Evolutionary conservation across 2,329 filamentous ascomycete genomes (phyloP), one percentile per base, ranked within the genome.

Genomic region (Drechslerella dactyloides): DNA sequence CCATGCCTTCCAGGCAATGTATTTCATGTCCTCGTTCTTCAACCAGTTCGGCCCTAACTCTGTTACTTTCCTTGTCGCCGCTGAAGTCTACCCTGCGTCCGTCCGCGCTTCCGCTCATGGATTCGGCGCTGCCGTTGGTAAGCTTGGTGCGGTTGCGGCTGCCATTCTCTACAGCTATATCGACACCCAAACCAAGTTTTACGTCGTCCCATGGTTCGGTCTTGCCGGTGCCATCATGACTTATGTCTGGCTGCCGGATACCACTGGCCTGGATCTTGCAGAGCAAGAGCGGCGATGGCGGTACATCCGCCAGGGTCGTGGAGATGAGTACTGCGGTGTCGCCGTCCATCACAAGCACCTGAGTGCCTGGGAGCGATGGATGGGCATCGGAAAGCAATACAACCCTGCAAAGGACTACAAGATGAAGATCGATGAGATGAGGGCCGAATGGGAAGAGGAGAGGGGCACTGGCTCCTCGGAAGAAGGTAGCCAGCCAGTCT

Each of bases 11-110:
- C 93, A 97, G 83, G 87, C 93, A 78, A 96, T 97, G 91, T 97
- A 97, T 85, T 97, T 96, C 82, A 80, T 97, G 76, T 96, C 91
- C 6, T 96, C 91, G 23, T 97, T 97, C 84, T 97, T 97, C 88
- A 97, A 97, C 85, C 93, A 97, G 80, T 97, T 97, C 78, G 93
- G 93, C 11, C 93, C 93, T 81, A 97, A 97, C 85, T 89, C 87
- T 52, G 92, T 97, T 77, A 96, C 93, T 74, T 97, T 97, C 89
- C 86, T 97, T 75, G 90, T 96, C 37, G 93, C 93, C 48, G 93
- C 91, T 48, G 93, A 97, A 80, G 91, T 96, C n/a, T 97, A 91
- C 84, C 93, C 93, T 8, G 96, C 93, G 0, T 90, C 93, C 8
- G 88, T 97, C 76, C 92, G 93, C 77, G 93, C 93, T 75, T 92